A percentile compares a stretch with the other conserved stretches of the same genome.
These are phyloP conservation scores for Apiotrichum siamense DNA, from an alignment of 1,284 basidiomycete genomes.

Conservation along the genomic window DNA sequence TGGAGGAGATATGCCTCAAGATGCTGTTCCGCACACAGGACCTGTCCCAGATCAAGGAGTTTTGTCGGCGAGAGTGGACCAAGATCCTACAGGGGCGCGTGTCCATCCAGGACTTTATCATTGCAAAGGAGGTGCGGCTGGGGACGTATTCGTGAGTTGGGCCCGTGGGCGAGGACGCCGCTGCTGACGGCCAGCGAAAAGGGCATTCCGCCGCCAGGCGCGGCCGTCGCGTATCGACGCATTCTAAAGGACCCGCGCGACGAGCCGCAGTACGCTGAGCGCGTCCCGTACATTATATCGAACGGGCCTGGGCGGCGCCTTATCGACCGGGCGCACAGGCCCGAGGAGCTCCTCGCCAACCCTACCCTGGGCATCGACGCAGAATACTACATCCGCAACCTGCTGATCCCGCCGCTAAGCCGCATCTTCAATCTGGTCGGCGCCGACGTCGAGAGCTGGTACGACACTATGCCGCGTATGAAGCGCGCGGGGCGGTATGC, in stretches of 20 bases:
- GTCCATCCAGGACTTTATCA: conserved; percentile 83
- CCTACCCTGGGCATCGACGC: conserved; percentile 68
- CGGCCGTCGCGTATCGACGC: conserved; percentile 71
- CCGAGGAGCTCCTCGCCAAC: conserved; percentile 68
- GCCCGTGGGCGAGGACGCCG: no score
- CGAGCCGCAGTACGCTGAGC: conserved; percentile 86
- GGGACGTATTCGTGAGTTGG: conserved; percentile 75
- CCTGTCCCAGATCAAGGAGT: conserved; percentile 79
- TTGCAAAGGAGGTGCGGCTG: conserved; percentile 87
- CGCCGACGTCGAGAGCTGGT: conserved; percentile 83
- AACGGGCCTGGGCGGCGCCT: conserved; percentile 64
- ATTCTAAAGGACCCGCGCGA: conserved; percentile 69
- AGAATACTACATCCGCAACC: conserved; percentile 81
- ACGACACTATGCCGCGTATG: conserved; percentile 67
- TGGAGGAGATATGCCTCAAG: conserved; percentile 82
- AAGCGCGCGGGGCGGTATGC: conserved; percentile 48
- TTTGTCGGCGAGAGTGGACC: conserved; percentile 78
- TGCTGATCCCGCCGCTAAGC: conserved; percentile 82
- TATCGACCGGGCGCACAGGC: conserved; percentile 73
- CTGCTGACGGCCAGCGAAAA: conserved; percentile 57
- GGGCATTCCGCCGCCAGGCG: conserved; percentile 81
- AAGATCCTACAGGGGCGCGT: conserved; percentile 75
- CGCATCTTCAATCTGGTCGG: conserved; percentile 89
- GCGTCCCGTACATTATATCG: conserved; percentile 84
- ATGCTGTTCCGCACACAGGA: conserved; percentile 84